phyloP scores from a whole-genome alignment of 345 rosid genomes.

The Dipteronia dyeriana region DNA sequence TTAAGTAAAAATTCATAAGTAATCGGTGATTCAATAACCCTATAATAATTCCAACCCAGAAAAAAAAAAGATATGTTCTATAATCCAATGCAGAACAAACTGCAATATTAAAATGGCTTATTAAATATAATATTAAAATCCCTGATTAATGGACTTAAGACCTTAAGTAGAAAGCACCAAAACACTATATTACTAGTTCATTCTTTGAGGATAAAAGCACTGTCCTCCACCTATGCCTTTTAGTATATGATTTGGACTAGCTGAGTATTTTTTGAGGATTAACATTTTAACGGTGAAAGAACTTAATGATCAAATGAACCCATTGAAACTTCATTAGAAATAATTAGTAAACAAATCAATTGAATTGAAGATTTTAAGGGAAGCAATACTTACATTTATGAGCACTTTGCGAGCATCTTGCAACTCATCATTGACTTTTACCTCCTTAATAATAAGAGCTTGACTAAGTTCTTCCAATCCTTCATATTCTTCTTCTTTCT shows the following conservation, averaged over 20 bases:
- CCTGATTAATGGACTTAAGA: neutral
- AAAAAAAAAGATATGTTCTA: neutral
- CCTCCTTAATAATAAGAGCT: slow-evolving; percentile 50
- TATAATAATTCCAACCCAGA: neutral
- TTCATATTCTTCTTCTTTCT: slow-evolving; percentile 57
- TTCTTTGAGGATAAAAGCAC: neutral
- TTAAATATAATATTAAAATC: too few species aligned
- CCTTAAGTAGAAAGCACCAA: neutral
- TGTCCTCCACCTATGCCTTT: neutral
- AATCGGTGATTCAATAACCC: neutral
- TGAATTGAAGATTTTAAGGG: neutral
- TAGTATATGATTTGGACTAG: neutral
- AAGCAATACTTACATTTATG: slow-evolving; percentile 41
- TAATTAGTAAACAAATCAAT: neutral
- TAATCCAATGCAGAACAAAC: neutral
- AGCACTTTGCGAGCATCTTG: slow-evolving; percentile 74
- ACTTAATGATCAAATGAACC: too few species aligned
- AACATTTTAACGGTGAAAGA: neutral
- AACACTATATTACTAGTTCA: neutral
- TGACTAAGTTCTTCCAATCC: slow-evolving; percentile 43
- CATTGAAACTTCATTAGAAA: neutral
- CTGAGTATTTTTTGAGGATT: neutral
- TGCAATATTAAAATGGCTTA: neutral
- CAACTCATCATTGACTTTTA: slow-evolving; percentile 53
- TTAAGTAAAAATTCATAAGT: neutral